Evolutionary conservation across 2,329 filamentous ascomycete species (phyloP).

Genomic region (Ceratocystis alfenasii): DNA sequence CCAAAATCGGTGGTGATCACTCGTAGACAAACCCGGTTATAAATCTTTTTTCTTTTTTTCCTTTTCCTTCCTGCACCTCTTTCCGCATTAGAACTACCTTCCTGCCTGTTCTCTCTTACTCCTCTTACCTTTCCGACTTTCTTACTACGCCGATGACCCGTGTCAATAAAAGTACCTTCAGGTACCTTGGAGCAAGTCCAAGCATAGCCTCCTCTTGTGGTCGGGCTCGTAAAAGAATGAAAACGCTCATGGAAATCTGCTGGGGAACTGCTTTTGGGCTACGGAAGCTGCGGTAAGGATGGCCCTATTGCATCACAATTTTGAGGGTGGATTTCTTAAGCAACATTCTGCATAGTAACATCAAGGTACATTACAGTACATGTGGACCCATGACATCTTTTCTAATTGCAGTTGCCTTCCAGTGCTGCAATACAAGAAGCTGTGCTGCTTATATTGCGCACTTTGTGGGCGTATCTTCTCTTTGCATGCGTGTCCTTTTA

Average conservation of each 20-base stretch:
- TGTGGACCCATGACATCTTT: neutral
- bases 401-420: neutral
- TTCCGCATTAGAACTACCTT: conserved; percentile 3
- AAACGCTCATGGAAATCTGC: no score
- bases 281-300: conserved; percentile 5
- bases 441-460: neutral
- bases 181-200: neutral
- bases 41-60: neutral
- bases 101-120: conserved; percentile 1
- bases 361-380: neutral
- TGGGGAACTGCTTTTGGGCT: neutral
- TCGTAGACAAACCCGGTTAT: neutral
- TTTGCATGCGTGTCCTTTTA: neutral
- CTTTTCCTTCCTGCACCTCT: no score
- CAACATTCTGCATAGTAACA: neutral
- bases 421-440: neutral
- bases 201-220: neutral
- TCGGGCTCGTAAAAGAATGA: no score
- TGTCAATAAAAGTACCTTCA: neutral
- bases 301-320: neutral
- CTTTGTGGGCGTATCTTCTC: no score
- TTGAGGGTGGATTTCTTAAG: neutral
- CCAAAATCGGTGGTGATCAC: neutral
- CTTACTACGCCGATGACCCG: neutral
- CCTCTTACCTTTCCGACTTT: neutral